These are phyloP conservation scores for Primulina tabacum DNA, from an alignment of 257 asterid species.

Conservation along the genomic window DNA sequence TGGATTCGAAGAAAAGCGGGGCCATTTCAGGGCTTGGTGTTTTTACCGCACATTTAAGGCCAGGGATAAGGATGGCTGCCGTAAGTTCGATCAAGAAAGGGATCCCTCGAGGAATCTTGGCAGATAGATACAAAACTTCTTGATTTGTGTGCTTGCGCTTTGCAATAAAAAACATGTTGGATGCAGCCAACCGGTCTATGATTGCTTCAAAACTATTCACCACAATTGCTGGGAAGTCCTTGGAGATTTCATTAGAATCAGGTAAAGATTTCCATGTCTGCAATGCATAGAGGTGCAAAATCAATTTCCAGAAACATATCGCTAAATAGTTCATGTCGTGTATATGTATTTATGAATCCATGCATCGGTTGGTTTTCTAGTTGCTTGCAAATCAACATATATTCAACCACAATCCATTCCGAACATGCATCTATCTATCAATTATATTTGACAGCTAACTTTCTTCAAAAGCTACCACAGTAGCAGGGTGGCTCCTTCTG, in stretches of 20 bases:
- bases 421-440: neutral
- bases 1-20: slow-evolving; percentile 82
- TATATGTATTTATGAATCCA: too few relatives aligned
- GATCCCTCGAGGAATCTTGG: slow-evolving; percentile 76
- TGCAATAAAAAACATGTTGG: slow-evolving; percentile 86
- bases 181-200: slow-evolving; percentile 64
- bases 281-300: slow-evolving; percentile 11
- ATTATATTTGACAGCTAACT: neutral
- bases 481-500: neutral
- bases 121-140: slow-evolving; percentile 87
- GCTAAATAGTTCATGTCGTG: neutral
- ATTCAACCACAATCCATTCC: neutral
- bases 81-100: slow-evolving; percentile 92
- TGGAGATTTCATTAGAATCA: slow-evolving; percentile 81
- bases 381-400: neutral
- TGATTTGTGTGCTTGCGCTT: slow-evolving; percentile 88
- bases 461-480: slow-evolving; percentile 10
- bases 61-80: slow-evolving; percentile 66
- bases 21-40: slow-evolving; percentile 85
- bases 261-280: slow-evolving; percentile 99
- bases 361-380: neutral
- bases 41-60: slow-evolving; percentile 88
- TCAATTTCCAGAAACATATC: slow-evolving; percentile 18
- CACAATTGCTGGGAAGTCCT: slow-evolving; percentile 72
- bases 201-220: slow-evolving; percentile 65